Evolutionary conservation across 2,329 filamentous ascomycete genomes (phyloP).

Genomic region (Colletotrichum sp.): DNA sequence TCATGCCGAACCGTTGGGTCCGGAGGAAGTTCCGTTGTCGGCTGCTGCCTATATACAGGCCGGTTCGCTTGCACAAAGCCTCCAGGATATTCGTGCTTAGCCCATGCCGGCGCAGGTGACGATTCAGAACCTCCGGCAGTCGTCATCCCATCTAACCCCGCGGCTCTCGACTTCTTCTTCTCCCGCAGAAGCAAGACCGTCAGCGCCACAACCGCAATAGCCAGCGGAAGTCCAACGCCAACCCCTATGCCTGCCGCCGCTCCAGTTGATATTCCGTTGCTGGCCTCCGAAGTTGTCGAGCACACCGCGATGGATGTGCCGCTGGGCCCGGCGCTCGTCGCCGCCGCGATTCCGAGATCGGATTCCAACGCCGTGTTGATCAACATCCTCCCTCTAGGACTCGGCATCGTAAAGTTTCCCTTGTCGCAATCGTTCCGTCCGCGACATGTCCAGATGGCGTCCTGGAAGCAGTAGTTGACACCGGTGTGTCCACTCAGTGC

Average conservation of each 20-base stretch:
- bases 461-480: background rate
- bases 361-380: background rate
- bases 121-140: background rate
- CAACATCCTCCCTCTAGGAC: background rate
- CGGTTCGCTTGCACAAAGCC: background rate
- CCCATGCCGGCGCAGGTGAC: background rate
- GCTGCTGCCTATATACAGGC: background rate
- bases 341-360: background rate
- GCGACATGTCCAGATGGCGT: background rate
- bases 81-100: background rate
- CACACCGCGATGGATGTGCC: background rate
- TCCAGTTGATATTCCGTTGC: background rate
- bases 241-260: conserved; percentile 15
- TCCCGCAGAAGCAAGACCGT: conserved; percentile 8
- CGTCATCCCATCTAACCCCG: background rate
- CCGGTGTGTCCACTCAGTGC: background rate
- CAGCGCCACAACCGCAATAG: background rate
- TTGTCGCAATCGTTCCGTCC: background rate
- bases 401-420: background rate
- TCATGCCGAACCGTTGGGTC: background rate
- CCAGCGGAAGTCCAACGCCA: conserved; percentile 5
- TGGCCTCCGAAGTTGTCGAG: background rate
- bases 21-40: background rate
- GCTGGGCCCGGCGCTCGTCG: background rate
- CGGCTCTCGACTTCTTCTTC: background rate